Percentiles rank a stretch among this genome's conserved stretches.
phyloP scores from a whole-genome alignment of 805 yeast genomes.

The Candida sonorensis region DNA sequence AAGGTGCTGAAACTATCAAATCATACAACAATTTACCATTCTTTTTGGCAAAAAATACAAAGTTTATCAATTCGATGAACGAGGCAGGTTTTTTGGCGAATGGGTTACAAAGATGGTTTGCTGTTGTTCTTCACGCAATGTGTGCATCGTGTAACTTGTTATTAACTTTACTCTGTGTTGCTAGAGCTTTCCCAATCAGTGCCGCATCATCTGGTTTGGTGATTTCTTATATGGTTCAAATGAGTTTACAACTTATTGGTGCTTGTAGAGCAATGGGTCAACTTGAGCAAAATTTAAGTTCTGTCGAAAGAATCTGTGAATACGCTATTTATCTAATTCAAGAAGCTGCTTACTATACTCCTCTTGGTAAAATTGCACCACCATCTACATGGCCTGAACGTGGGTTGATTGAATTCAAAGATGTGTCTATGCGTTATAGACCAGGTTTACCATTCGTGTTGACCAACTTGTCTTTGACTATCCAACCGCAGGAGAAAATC shows the following conservation, averaged over 20 bases:
- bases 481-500: conserved; percentile 48
- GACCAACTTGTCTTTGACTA: conserved; percentile 42
- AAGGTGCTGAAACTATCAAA: conserved; percentile 42
- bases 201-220: conserved; percentile 43
- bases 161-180: conserved; percentile 37
- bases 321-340: conserved; percentile 54
- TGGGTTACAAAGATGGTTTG: conserved; percentile 45
- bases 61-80: conserved; percentile 34
- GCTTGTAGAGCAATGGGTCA: conserved; percentile 40
- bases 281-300: conserved; percentile 52
- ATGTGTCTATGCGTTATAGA: conserved; percentile 59
- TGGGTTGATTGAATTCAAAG: conserved; percentile 51
- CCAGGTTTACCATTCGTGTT: conserved; percentile 60
- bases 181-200: conserved; percentile 35
- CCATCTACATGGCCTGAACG: conserved; percentile 51
- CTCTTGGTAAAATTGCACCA: conserved; percentile 3
- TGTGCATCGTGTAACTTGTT: conserved; percentile 36
- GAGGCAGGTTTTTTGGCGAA: conserved; percentile 38
- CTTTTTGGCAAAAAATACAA: conserved; percentile 31
- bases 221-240: conserved; percentile 38
- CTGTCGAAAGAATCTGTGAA: conserved; percentile 55
- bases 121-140: conserved; percentile 36
- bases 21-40: conserved; percentile 26
- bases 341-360: conserved; percentile 39
- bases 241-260: conserved; percentile 37